These are phyloP conservation scores for Cynara cardunculus DNA, from an alignment of 129 eudicot genomes.

Conservation along the genomic window DNA sequence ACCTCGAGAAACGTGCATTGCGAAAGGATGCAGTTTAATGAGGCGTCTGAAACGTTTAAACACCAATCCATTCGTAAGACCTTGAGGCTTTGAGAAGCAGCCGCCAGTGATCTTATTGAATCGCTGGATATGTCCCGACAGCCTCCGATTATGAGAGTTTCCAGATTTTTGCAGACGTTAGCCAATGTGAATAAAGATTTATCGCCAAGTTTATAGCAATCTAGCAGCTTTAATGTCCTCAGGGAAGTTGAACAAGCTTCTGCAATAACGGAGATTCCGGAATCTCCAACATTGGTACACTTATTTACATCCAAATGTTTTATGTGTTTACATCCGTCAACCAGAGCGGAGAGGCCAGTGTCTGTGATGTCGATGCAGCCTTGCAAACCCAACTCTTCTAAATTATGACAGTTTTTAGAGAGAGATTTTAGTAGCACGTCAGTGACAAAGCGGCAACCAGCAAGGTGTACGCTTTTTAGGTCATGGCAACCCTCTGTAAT, in stretches of 20 bases:
- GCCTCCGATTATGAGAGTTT: slow-evolving; percentile 79
- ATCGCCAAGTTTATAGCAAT: slow-evolving; percentile 82
- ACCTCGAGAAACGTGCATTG: slow-evolving; percentile 68
- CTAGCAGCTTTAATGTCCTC: slow-evolving; percentile 65
- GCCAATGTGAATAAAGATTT: slow-evolving; percentile 58
- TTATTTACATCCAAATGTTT: slow-evolving; percentile 69
- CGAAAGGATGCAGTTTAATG: slow-evolving; percentile 50
- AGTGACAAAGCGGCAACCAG: slow-evolving; percentile 79
- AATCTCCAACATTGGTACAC: slow-evolving; percentile 83
- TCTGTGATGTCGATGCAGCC: slow-evolving; percentile 85
- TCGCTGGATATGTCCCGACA: slow-evolving; percentile 69
- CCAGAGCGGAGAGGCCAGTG: slow-evolving; percentile 65
- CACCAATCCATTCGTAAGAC: slow-evolving; percentile 94
- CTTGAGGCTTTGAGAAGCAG: slow-evolving; percentile 43
- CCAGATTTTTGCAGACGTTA: slow-evolving; percentile 61
- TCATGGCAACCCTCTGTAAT: slow-evolving; percentile 76
- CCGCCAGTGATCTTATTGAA: slow-evolving; percentile 55
- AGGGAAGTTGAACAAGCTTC: slow-evolving; percentile 69
- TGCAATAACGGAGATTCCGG: slow-evolving; percentile 54
- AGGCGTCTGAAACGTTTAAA: slow-evolving; percentile 67
- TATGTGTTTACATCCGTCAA: slow-evolving; percentile 60
- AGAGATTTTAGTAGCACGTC: slow-evolving; percentile 58
- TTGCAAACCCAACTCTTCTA: slow-evolving; percentile 64
- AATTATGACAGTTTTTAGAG: slow-evolving; percentile 59
- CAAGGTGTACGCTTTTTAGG: slow-evolving; percentile 65